These are phyloP conservation scores for Jacaranda copaia DNA, from an alignment of 257 asterid genomes.

Conservation along the genomic window DNA sequence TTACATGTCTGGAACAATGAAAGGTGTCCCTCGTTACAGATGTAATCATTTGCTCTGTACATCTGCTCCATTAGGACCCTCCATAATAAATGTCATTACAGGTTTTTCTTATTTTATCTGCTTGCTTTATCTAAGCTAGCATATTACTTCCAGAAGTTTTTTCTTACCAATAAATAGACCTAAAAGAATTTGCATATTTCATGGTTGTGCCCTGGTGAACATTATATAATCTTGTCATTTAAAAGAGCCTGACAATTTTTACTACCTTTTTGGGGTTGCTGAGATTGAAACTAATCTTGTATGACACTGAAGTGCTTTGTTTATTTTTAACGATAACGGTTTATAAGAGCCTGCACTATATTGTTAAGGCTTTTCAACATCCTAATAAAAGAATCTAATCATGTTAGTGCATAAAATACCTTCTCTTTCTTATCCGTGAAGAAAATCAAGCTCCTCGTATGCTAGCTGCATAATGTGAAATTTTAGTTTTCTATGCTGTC, in stretches of 20 bases:
- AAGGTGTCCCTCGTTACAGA: slow-evolving; percentile 45
- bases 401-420: too few species aligned
- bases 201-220: background rate
- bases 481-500: too few species aligned
- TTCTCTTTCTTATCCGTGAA: too few species aligned
- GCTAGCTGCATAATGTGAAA: too few species aligned
- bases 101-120: background rate
- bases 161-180: background rate
- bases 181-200: background rate
- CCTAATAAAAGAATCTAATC: too few species aligned
- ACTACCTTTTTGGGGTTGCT: background rate
- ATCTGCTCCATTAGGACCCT: slow-evolving; percentile 48
- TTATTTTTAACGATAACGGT: too few species aligned
- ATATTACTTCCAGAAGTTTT: background rate
- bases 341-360: too few species aligned
- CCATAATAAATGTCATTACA: background rate
- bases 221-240: background rate
- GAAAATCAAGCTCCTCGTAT: too few species aligned
- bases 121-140: background rate
- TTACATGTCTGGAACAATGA: slow-evolving; percentile 45
- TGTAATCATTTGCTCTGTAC: slow-evolving; percentile 17
- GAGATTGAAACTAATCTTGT: background rate
- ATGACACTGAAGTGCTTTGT: background rate
- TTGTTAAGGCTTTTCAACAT: too few species aligned
- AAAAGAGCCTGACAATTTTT: background rate